Percentiles rank a stretch among this genome's conserved stretches.
Conservation (phyloP, 495 filamentous ascomycete genomes). For the Penicillium cinerascens region DNA sequence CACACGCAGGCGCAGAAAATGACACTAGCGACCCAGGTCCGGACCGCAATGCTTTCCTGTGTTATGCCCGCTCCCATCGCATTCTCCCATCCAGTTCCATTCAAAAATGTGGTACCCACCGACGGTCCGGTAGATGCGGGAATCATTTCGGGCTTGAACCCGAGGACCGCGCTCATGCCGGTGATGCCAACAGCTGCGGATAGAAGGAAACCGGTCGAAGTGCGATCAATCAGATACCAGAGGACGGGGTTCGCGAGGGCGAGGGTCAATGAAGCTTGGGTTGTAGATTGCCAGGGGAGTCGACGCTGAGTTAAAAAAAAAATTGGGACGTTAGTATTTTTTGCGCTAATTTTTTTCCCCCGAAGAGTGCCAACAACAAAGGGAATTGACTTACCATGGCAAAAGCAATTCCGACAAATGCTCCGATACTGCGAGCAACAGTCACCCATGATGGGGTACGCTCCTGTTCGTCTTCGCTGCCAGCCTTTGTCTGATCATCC, state of each 20-base stretch:
- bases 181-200: constrained; percentile 65
- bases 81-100: constrained; percentile 35
- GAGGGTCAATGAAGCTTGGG: constrained; percentile 87
- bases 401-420: constrained; percentile 94
- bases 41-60: constrained; percentile 72
- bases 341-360: neutral
- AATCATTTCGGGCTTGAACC: constrained; percentile 71
- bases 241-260: constrained; percentile 89
- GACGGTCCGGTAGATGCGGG: constrained; percentile 54
- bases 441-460: constrained; percentile 69
- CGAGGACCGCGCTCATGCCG: constrained; percentile 69
- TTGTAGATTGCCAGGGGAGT: constrained; percentile 88
- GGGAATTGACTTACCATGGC: constrained; percentile 67
- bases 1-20: constrained; percentile 92
- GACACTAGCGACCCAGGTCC: constrained; percentile 86
- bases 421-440: constrained; percentile 81
- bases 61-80: constrained; percentile 55
- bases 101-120: constrained; percentile 23
- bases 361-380: neutral
- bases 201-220: constrained; percentile 75
- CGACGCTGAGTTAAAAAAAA: constrained; percentile 58
- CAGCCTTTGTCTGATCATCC: constrained; percentile 20
- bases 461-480: constrained; percentile 27
- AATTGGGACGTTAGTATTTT: constrained; percentile 1
- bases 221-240: constrained; percentile 94